Evolutionary conservation across 2,329 filamentous ascomycete genomes (phyloP), one percentile per base, ranked within the genome.

Genomic region (Scytalidium lignicola): DNA sequence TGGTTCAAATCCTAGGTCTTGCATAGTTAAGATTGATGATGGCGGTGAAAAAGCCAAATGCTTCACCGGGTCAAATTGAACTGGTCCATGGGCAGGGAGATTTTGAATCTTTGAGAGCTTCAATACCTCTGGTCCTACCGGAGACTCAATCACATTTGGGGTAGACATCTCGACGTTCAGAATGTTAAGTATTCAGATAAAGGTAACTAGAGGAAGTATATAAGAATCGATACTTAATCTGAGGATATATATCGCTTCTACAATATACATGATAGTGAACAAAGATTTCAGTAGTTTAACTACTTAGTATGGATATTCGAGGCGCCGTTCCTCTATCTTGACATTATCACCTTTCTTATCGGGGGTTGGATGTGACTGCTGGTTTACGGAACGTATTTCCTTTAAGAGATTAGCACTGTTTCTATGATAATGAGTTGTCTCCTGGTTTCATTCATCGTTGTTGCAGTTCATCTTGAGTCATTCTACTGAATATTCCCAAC

Each of bases 11-110:
- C 75, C 78, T 43, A 83, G 67, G 40, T 83, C 80, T 53, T 73
- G 69, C 79, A 84, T 83, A 17, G 69, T 75, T 51, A 76, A 64
- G 39, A 75, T 66, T 52, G 74, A 72, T 5, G 72, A 65, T 2
- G 74, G 70, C 6, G 70, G 57, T 41, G 70, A 66, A 61, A 74
- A 80, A n/a, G 64, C 63, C 17, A 85, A 61, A 58, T 85, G 80
- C 60, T 72, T 74, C 18, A 65, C 54, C 1, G 78, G 70, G 47
- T 78, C 66, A 56, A 83, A 83, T 26, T 17, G 32, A 5, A 37
- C 32, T 17, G 32, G n/a, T 37, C 5, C n/a, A 37, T 37, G 10
- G 15, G 6, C 15, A 37, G 32, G 10, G 5, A 37, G n/a, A 13
- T n/a, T 37, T 7, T 15, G 5, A n/a, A 17, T 17, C 10, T n/a